Base-by-base conservation (phyloP, 164 flowering plant genomes). In the Vitis rupestris region DNA sequence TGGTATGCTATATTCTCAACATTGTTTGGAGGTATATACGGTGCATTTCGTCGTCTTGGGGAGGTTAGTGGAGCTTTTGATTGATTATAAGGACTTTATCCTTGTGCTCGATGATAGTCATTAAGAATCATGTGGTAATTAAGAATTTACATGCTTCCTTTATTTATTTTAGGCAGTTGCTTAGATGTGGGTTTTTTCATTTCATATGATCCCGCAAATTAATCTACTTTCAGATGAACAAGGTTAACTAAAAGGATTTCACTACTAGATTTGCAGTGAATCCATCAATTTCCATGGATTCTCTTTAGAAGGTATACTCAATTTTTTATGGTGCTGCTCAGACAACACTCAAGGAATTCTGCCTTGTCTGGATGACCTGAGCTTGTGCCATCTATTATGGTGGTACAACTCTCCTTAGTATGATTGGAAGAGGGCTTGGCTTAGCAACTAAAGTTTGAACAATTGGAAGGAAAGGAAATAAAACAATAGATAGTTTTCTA, bases 1-100 rank as follows among this genome's bases (percentile, higher is more conserved):
- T 95, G 99, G 99, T 95, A 95, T 87, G 98, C 99, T 47, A 93
- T 95, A 75, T 93, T 91, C 80, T 95, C 99, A 17, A 95, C 99
- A 59, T 63, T 95, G 50, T 89, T 95, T 81, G 99, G 99, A 55
- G 99, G 99, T 70, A 80, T 95, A 66, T 95, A 95, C 84, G 99
- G 99, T 70, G 99, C 99, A 67, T 91, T 90, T 48, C 94, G 99
- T 61, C 98, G 99, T 61, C 97, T 95, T 75, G 99, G 99, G 75
- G 99, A 95, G 98, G 99, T 92, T 50, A 23, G 83, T 77, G 61
- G 48, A 50, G n/a, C 47, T 64, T 57, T 62, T 49, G 44, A n/a
- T 15, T 50, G 27, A 23, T 31, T 31, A 4, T 31, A 10, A 6
- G 12, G 31, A 9, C 13, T 59, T 59, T 23, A 13, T 53, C 16